phyloP scores from a whole-genome alignment of 169 alveolate genomes.

The Eimeria brunetti region DNA sequence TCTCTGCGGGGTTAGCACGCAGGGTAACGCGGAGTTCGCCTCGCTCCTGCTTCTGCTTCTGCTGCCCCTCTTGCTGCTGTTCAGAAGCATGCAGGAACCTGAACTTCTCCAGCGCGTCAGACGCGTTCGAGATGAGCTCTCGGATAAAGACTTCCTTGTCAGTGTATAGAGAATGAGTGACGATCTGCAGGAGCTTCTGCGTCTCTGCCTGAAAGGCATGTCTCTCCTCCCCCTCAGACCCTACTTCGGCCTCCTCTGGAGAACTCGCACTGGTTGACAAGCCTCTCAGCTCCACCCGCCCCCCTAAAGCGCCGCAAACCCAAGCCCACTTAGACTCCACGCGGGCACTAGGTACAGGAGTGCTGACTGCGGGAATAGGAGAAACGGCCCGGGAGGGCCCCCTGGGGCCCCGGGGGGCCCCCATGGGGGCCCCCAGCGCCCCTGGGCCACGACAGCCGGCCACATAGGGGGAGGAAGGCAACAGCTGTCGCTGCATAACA shows the following conservation, averaged over 20 bases:
- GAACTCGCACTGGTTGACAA: conserved; percentile 5
- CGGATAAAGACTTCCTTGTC: conserved; percentile 99
- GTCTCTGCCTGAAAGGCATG: conserved; percentile 97
- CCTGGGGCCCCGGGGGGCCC: background rate
- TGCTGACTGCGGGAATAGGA: background rate
- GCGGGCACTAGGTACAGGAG: background rate
- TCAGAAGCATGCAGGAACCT: conserved; percentile 91
- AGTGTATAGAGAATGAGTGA: conserved; percentile 97
- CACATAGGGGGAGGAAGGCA: background rate
- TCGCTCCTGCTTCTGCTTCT: background rate
- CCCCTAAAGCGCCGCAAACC: background rate
- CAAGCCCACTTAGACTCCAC: background rate
- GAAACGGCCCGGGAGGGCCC: background rate
- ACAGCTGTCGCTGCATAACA: conserved; percentile 11
- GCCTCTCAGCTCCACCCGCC: background rate
- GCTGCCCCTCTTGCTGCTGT: conserved; percentile 16
- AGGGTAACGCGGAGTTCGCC: conserved; percentile 22
- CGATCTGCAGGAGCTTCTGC: conserved; percentile 96
- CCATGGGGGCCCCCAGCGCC: background rate
- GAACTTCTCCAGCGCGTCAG: conserved; percentile 99
- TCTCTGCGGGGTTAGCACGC: conserved; percentile 37
- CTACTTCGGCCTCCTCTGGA: background rate
- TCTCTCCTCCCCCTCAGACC: conserved; percentile 27
- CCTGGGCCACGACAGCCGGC: background rate
- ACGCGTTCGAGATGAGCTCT: conserved; percentile 99